These are phyloP conservation scores for carrot (Daucus carota) DNA, from an alignment of 129 eudicot genomes.

Conservation along the genomic window DH1_v3.0 NC_030381.2:41206501-41207000, in stretches of 20 bases:
- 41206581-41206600: constrained; percentile 30
- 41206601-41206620: constrained; percentile 40
- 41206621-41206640: constrained; percentile 32
- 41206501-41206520: constrained; percentile 23
- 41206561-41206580: constrained; percentile 32
- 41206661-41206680: constrained; percentile 30
- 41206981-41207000: constrained; percentile 48
- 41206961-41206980: constrained; percentile 66
- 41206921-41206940: constrained; percentile 51
- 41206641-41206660: constrained; percentile 30
- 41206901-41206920: constrained; percentile 29
- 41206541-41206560: constrained; percentile 29
- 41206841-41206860: constrained; percentile 30
- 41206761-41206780: constrained; percentile 30
- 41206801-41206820: constrained; percentile 16
- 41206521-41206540: constrained; percentile 38
- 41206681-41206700: constrained; percentile 48
- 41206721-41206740: constrained; percentile 30
- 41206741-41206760: constrained; percentile 32
- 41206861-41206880: constrained; percentile 26
- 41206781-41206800: constrained; percentile 43
- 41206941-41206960: constrained; percentile 42
- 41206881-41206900: constrained; percentile 34
- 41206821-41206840: constrained; percentile 6
- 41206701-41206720: constrained; percentile 40